phyloP scores from a whole-genome alignment of 2,329 filamentous ascomycete genomes.

The Claviceps monticola region DNA sequence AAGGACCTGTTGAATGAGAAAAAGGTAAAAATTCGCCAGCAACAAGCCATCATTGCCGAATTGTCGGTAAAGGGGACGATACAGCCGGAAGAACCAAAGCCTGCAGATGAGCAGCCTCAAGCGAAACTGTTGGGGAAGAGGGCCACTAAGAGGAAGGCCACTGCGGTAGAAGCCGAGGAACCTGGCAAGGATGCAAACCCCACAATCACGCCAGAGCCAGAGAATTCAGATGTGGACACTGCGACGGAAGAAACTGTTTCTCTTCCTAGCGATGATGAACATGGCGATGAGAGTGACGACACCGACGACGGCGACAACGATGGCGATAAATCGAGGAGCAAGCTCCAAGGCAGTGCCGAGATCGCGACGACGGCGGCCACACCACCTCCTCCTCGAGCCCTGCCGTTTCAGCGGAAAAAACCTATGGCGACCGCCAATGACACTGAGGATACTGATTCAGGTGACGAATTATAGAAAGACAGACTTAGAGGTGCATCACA shows the following conservation, averaged over 20 bases:
- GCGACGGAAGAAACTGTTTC: constrained; percentile 27
- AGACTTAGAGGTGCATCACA: too few relatives aligned
- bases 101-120: constrained; percentile 10
- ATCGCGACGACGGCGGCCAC: constrained; percentile 7
- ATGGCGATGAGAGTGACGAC: constrained; percentile 22
- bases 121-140: constrained; percentile 24
- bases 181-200: constrained; percentile 34
- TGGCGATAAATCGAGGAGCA: not conserved
- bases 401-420: constrained; percentile 30
- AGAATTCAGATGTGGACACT: constrained; percentile 26
- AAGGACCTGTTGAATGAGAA: constrained; percentile 61
- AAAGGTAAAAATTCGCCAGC: constrained; percentile 65
- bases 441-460: constrained; percentile 41
- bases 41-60: constrained; percentile 45
- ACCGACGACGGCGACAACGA: constrained; percentile 10
- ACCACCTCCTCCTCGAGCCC: constrained; percentile 24
- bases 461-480: constrained; percentile 34
- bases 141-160: constrained; percentile 35
- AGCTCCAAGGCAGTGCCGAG: not conserved
- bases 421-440: constrained; percentile 25
- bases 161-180: constrained; percentile 26
- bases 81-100: constrained; percentile 15
- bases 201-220: constrained; percentile 18
- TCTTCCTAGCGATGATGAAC: constrained; percentile 21
- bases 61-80: constrained; percentile 20